A percentile compares a stretch with the other conserved stretches of the same genome.
These are phyloP conservation scores for Agapanthus africanus DNA, from an alignment of 106 monocot genomes.

Conservation along the genomic window DNA sequence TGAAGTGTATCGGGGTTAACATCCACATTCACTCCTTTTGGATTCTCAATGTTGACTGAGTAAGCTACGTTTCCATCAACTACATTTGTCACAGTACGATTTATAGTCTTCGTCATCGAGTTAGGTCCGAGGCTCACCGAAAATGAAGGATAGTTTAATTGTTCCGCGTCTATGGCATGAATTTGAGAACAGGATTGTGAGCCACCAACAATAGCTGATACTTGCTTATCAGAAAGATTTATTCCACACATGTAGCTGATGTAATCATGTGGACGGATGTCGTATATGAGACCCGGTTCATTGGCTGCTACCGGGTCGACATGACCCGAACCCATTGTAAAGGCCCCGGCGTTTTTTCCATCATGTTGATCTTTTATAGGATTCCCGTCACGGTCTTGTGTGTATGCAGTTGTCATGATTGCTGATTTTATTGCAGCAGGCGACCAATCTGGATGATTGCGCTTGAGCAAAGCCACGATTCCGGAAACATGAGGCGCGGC, in stretches of 20 bases:
- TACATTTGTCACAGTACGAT: slow-evolving; percentile 23
- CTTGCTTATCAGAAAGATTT: slow-evolving; percentile 36
- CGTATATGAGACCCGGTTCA: slow-evolving; percentile 12
- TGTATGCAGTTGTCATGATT: slow-evolving; percentile 12
- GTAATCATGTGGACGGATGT: slow-evolving; percentile 4
- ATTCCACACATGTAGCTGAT: slow-evolving; percentile 8
- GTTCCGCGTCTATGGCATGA: slow-evolving; percentile 1
- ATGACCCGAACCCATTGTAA: slow-evolving; percentile 2
- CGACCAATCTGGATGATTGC: background rate
- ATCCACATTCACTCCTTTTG: slow-evolving; percentile 14
- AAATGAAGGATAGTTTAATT: slow-evolving; percentile 39
- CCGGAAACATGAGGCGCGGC: slow-evolving; percentile 48
- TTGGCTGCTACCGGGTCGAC: slow-evolving; percentile 4
- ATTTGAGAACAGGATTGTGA: slow-evolving; percentile 30
- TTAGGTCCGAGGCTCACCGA: slow-evolving; percentile 9
- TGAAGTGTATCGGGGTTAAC: slow-evolving; percentile 11
- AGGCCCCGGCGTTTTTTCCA: background rate
- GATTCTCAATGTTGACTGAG: slow-evolving; percentile 2
- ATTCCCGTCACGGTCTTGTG: background rate
- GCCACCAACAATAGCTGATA: slow-evolving; percentile 62
- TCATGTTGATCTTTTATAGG: slow-evolving; percentile 7
- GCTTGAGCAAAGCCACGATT: slow-evolving; percentile 7
- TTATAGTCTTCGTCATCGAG: slow-evolving; percentile 1
- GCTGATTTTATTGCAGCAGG: slow-evolving; percentile 7
- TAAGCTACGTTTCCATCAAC: slow-evolving; percentile 5